A percentile compares a stretch with the other conserved stretches of the same genome.
Conservation (phyloP, 31 red algal genomes). For the Asparagopsis taxiformis region DNA sequence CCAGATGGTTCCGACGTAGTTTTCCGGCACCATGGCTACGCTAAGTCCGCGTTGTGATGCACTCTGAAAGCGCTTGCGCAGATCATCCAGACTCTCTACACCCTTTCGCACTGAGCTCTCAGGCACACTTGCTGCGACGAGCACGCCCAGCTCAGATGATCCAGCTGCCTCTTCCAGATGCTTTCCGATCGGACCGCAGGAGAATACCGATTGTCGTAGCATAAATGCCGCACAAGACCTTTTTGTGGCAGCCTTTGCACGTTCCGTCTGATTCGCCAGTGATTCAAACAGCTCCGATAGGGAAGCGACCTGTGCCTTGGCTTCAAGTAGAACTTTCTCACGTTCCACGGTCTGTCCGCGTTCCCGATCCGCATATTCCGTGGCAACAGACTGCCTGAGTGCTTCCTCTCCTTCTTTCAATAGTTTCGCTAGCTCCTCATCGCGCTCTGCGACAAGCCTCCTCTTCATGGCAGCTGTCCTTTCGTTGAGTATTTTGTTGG, state of each 20-base stretch:
- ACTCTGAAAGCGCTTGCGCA: conserved; percentile 28
- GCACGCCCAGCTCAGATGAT: conserved; percentile 37
- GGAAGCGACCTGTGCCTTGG: conserved; percentile 43
- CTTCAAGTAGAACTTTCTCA: conserved; percentile 15
- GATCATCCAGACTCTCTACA: conserved; percentile 25
- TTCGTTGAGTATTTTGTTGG: conserved; percentile 35
- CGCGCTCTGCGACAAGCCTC: conserved; percentile 20
- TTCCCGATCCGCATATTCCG: conserved; percentile 44
- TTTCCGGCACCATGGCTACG: conserved; percentile 56
- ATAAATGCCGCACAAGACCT: conserved; percentile 47
- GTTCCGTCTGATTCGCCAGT: conserved; percentile 39
- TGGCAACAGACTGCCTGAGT: conserved; percentile 22
- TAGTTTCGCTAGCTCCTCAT: conserved; percentile 37
- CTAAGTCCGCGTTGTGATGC: conserved; percentile 38
- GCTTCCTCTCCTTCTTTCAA: conserved; percentile 43
- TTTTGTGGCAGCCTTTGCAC: conserved; percentile 47
- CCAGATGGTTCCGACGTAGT: conserved; percentile 52
- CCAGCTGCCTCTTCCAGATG: conserved; percentile 24
- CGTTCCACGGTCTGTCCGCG: conserved; percentile 8
- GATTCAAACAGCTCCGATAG: conserved; percentile 37
- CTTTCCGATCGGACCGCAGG: conserved; percentile 17
- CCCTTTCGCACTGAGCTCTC: conserved; percentile 18
- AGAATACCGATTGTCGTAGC: conserved; percentile 23
- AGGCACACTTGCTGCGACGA: conserved; percentile 48
- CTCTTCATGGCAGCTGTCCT: conserved; percentile 35